Evolutionary conservation across 164 flowering plant genomes (phyloP), one percentile per base, ranked within the genome.

Genomic region (Magnolia sinica): DNA sequence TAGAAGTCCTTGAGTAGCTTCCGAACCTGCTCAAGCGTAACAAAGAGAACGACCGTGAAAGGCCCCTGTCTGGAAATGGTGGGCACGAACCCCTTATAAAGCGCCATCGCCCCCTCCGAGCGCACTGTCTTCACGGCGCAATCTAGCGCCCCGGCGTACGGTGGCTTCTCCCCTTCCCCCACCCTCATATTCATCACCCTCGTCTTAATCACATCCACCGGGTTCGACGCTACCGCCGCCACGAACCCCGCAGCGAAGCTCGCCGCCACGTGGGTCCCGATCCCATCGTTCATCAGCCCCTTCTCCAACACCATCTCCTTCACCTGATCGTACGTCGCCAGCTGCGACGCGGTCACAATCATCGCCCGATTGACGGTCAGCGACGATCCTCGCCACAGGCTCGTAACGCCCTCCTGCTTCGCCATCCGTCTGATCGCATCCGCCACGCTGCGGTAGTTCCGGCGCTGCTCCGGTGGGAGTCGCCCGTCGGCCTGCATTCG

Each of bases 181-280:
- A 89, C 93, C 88, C 87, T 94, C 98, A 94, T 92, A 79, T 92
- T 94, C 97, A 92, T 92, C 76, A 94, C 96, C 78, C 97, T 73
- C 0, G 98, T 94, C 82, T 94, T 94, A 2, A 92, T 88, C 82
- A 92, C 97, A 71, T 94, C 98, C 69, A 94, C 89, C 71, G 98
- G 98, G 31, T 92, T 92, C 66, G 97, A 85, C n/a, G 85, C 93
- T 70, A 91, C 93, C 22, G 98, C 77, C 8, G 98, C 97, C 63
- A 94, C 91, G 71, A 94, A 88, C 77, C 98, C 98, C 1, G 98
- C 97, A 18, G 89, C 83, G 81, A 94, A 91, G 76, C 98, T 92
- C 50, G 98, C 91, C 27, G 89, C 79, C 75, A 91, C 93, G 83
- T 94, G 98, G 24, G 97, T 92, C 77, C 96, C 91, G 0, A 94